A percentile compares a stretch with the other conserved stretches of the same genome.
Conservation (phyloP, 495 filamentous ascomycete species). For the Xylaria acuta region DNA sequence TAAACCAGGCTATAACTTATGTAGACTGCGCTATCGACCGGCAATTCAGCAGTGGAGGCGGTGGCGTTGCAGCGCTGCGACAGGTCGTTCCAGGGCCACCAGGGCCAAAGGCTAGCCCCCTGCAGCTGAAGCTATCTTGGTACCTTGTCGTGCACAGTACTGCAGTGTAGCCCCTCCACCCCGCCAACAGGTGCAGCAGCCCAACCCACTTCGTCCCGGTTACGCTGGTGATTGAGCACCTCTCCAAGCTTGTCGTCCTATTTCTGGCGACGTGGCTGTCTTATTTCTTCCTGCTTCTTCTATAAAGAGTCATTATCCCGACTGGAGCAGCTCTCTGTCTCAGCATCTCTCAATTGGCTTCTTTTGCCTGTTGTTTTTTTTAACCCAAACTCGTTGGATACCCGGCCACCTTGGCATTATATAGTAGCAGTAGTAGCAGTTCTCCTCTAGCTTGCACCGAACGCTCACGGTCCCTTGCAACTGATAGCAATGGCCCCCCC, state of each 20-base stretch:
- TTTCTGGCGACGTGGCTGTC: slow-evolving; percentile 1
- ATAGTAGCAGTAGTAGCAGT: background rate
- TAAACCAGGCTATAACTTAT: slow-evolving; percentile 16
- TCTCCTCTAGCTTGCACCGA: background rate
- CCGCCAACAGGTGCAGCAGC: slow-evolving; percentile 8
- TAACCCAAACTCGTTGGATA: background rate
- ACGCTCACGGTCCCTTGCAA: background rate
- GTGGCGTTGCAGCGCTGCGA: slow-evolving; percentile 1
- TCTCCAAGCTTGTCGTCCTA: slow-evolving; percentile 16
- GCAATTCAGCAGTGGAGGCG: slow-evolving; percentile 18
- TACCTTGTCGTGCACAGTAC: background rate
- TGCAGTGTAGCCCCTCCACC: slow-evolving; percentile 27
- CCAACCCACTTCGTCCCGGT: slow-evolving; percentile 18
- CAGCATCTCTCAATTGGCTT: slow-evolving; percentile 15
- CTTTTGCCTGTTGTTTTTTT: background rate
- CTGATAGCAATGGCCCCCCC: slow-evolving; percentile 43
- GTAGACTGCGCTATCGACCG: background rate
- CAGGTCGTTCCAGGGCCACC: slow-evolving; percentile 1
- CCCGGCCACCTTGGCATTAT: background rate
- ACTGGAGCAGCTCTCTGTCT: background rate
- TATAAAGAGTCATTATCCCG: slow-evolving; percentile 22
- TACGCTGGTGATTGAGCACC: slow-evolving; percentile 2
- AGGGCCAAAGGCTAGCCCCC: background rate
- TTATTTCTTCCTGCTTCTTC: slow-evolving; percentile 4
- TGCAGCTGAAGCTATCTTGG: slow-evolving; percentile 25